phyloP scores from a whole-genome alignment of 306 rosid genomes.

The Quercus parvula region DNA sequence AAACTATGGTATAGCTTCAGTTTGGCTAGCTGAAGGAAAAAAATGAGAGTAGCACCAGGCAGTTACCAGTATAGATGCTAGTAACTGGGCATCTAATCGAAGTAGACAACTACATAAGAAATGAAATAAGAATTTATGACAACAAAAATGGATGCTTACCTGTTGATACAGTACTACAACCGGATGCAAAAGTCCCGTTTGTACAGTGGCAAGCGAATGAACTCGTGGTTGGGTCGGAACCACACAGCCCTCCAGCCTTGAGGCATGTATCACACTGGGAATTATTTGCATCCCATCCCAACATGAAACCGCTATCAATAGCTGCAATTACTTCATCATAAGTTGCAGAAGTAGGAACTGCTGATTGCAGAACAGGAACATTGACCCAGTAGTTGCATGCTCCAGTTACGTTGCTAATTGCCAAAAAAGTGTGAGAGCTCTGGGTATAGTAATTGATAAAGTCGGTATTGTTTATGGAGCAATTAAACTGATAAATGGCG shows the following conservation, averaged over 20 bases:
- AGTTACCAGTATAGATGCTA: neutral
- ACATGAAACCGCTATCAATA: conserved; percentile 41
- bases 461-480: neutral
- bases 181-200: conserved; percentile 30
- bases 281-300: conserved; percentile 45
- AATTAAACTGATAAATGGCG: too few relatives aligned
- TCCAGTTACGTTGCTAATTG: neutral
- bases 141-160: conserved; percentile 15
- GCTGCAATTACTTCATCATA: conserved; percentile 19
- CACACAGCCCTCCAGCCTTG: conserved; percentile 48
- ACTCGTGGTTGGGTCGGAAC: conserved; percentile 20
- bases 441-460: conserved; percentile 5
- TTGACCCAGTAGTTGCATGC: conserved; percentile 24
- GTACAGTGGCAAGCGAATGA: conserved; percentile 49
- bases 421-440: neutral
- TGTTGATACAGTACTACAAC: conserved; percentile 15
- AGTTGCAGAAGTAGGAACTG: neutral
- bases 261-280: conserved; percentile 36
- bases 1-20: neutral
- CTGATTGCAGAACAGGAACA: conserved; percentile 35
- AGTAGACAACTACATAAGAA: neutral
- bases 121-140: neutral
- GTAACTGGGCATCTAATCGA: neutral
- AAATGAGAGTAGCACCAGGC: neutral
- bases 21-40: neutral